These are phyloP conservation scores for Pythium graminicola DNA, from an alignment of 352 stramenopile genomes.

Conservation along the genomic window DNA sequence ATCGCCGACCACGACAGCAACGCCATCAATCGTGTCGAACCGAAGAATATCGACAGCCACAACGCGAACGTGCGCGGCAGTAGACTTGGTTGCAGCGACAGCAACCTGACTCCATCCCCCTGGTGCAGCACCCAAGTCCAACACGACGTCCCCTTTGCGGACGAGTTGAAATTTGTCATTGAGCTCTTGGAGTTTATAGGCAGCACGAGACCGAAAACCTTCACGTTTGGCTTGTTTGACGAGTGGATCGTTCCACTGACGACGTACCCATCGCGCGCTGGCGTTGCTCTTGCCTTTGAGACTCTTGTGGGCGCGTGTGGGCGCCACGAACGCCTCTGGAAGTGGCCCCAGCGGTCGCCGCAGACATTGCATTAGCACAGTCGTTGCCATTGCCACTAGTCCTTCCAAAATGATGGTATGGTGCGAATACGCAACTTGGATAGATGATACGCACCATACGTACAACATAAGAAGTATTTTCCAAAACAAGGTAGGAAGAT, in stretches of 20 bases:
- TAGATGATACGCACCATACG: background rate
- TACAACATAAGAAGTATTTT: background rate
- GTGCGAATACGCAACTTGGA: constrained; percentile 2
- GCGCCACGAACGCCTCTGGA: constrained; percentile 1
- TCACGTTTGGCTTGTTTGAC: constrained; percentile 84
- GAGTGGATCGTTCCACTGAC: constrained; percentile 77
- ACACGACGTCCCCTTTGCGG: constrained; percentile 50
- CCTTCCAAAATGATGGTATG: background rate
- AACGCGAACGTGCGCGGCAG: constrained; percentile 31
- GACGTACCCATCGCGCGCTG: constrained; percentile 77
- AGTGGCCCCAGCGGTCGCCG: constrained; percentile 3
- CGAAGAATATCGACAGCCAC: constrained; percentile 69
- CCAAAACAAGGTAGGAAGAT: constrained; percentile 12
- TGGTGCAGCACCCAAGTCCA: constrained; percentile 79
- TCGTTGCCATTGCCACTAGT: constrained; percentile 3
- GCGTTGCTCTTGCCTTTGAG: constrained; percentile 80
- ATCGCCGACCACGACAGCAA: constrained; percentile 68
- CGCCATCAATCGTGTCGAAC: constrained; percentile 68
- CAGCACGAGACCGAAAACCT: constrained; percentile 68
- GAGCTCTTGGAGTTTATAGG: constrained; percentile 79
- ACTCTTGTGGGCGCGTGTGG: constrained; percentile 54
- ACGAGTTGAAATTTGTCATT: constrained; percentile 79
- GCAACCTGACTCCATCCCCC: constrained; percentile 83
- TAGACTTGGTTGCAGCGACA: constrained; percentile 41
- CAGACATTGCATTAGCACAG: constrained; percentile 3